Conservation (phyloP, 1,139 yeast genomes). For the Lizanozyma gosingica region DNA sequence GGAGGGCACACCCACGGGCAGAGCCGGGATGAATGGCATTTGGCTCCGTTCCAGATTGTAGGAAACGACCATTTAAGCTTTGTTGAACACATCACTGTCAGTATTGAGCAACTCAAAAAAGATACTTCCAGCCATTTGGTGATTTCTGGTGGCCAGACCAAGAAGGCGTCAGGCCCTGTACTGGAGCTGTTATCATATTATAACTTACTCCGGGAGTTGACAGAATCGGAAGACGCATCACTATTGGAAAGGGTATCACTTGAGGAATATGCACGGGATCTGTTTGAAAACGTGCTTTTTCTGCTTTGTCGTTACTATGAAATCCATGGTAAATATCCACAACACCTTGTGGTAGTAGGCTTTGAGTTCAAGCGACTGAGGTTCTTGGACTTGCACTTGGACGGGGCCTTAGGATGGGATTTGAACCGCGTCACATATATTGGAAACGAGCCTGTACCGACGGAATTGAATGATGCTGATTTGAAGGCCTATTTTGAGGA, state of each 20-base stretch:
- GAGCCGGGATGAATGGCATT: conserved; percentile 44
- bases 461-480: conserved; percentile 11
- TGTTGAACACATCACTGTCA: conserved; percentile 46
- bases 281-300: conserved; percentile 69
- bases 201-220: conserved; percentile 18
- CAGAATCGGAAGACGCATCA: conserved; percentile 3
- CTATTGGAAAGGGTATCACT: conserved; percentile 22
- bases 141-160: conserved; percentile 73
- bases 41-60: conserved; percentile 59
- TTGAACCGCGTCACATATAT: conserved; percentile 32
- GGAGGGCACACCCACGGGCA: conserved; percentile 27
- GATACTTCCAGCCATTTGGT: conserved; percentile 27
- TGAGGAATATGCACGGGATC: conserved; percentile 74
- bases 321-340: conserved; percentile 39
- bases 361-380: conserved; percentile 64
- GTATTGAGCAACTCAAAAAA: conserved; percentile 23
- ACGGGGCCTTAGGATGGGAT: conserved; percentile 34
- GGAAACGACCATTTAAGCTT: conserved; percentile 63
- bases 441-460: conserved; percentile 57
- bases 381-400: conserved; percentile 48
- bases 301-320: conserved; percentile 52
- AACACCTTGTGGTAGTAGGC: conserved; percentile 50
- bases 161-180: conserved; percentile 38
- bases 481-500: conserved; percentile 30
- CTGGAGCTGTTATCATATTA: conserved; percentile 60